Evolutionary conservation across 192 early-diverging fungal genomes (phyloP).

Genomic region (Pilobolus umbonatus): DNA sequence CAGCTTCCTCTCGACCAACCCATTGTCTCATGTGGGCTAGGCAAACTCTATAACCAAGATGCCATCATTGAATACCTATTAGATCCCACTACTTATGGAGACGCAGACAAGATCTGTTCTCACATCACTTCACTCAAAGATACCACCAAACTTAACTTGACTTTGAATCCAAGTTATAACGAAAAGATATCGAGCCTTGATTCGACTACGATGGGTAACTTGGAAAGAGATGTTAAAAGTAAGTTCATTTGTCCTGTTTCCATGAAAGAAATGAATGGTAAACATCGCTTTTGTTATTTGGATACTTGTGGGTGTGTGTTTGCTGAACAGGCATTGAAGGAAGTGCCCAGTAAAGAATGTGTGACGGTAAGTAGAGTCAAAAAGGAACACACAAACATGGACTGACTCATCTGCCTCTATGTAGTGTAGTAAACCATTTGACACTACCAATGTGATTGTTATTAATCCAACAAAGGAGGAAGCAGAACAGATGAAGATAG

Average conservation of each 20-base stretch:
- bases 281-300: slow-evolving; percentile 59
- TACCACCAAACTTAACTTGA: slow-evolving; percentile 60
- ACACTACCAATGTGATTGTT: slow-evolving; percentile 52
- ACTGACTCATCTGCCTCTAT: too few relatives aligned
- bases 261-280: slow-evolving; percentile 83
- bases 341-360: slow-evolving; percentile 59
- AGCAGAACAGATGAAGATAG: slow-evolving; percentile 48
- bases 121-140: slow-evolving; percentile 75
- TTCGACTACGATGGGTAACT: slow-evolving; percentile 41
- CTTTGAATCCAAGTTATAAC: slow-evolving; percentile 60
- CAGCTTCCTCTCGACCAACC: slow-evolving; percentile 54
- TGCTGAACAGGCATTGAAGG: slow-evolving; percentile 71
- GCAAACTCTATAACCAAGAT: slow-evolving; percentile 83
- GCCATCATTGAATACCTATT: slow-evolving; percentile 71
- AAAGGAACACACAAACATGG: too few relatives aligned
- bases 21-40: slow-evolving; percentile 64
- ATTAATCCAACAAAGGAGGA: slow-evolving; percentile 70
- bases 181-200: slow-evolving; percentile 28
- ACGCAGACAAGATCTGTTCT: slow-evolving; percentile 69
- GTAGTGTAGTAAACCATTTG: slow-evolving; percentile 62
- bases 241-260: slow-evolving; percentile 78
- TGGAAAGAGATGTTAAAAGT: slow-evolving; percentile 47
- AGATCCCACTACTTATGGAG: slow-evolving; percentile 66
- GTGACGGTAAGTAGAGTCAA: slow-evolving; percentile 50
- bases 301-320: slow-evolving; percentile 75